Conservation (phyloP, 371 early-diverging fungal genomes). For the Apophysomyces variabilis region DNA sequence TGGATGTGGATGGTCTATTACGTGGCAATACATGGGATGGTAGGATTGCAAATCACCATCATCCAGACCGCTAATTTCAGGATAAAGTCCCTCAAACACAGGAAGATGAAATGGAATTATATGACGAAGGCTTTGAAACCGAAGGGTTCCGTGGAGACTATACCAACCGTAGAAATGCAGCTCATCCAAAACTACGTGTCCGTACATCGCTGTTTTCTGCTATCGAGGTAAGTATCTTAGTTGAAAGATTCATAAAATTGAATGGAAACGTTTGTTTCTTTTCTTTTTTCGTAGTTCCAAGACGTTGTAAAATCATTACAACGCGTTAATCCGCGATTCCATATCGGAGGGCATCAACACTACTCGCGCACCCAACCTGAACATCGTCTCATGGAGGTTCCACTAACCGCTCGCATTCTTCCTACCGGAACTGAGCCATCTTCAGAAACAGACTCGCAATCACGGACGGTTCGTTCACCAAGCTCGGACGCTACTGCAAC, state of each 20-base stretch:
- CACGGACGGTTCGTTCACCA: neutral
- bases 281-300: slow-evolving; percentile 45
- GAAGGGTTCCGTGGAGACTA: slow-evolving; percentile 45
- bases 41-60: slow-evolving; percentile 12
- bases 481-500: neutral
- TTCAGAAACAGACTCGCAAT: neutral
- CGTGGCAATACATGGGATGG: slow-evolving; percentile 38
- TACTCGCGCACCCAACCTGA: slow-evolving; percentile 1
- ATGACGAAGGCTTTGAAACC: slow-evolving; percentile 54
- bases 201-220: slow-evolving; percentile 53
- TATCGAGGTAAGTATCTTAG: slow-evolving; percentile 36
- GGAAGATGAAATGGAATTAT: slow-evolving; percentile 48
- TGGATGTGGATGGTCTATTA: slow-evolving; percentile 46
- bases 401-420: neutral
- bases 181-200: slow-evolving; percentile 43
- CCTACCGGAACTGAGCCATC: neutral
- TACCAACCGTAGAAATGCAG: slow-evolving; percentile 22
- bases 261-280: neutral
- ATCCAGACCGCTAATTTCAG: neutral
- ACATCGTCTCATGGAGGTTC: slow-evolving; percentile 4
- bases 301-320: slow-evolving; percentile 55
- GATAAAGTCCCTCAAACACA: slow-evolving; percentile 23
- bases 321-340: slow-evolving; percentile 26
- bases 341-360: neutral
- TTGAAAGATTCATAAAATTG: neutral